phyloP scores from a whole-genome alignment of 2,329 filamentous ascomycete genomes.

The Penicillium sp. region DNA sequence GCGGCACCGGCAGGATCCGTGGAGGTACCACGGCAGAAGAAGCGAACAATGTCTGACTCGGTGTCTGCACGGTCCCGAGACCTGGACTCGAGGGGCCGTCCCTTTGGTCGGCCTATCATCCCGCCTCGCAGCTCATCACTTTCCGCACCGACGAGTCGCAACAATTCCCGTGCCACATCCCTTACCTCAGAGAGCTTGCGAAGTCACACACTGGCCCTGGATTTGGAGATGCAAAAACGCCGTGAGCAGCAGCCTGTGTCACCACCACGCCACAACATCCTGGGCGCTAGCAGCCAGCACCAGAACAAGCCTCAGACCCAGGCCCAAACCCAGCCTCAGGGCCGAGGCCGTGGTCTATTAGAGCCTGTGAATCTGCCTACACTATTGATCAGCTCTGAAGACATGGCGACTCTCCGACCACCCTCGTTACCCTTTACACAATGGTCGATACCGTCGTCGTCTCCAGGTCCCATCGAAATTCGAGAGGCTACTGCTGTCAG shows the following conservation, averaged over 20 bases:
- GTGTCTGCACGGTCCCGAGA: conserved; percentile 25
- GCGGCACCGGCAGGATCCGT: conserved; percentile 35
- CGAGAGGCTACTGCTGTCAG: conserved; percentile 60
- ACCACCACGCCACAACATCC: conserved; percentile 22
- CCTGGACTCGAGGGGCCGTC: conserved; percentile 29
- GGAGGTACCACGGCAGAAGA: conserved; percentile 34
- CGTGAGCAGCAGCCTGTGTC: conserved; percentile 20
- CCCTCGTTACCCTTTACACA: conserved; percentile 50
- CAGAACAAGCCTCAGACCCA: no score
- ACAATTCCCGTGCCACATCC: conserved; percentile 45
- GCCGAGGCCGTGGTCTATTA: conserved; percentile 15
- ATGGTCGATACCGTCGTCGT: conserved; percentile 48
- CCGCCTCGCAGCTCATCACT: conserved; percentile 46
- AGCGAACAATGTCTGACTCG: conserved; percentile 44
- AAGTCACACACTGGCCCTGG: conserved; percentile 32
- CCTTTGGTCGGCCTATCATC: conserved; percentile 32
- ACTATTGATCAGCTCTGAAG: conserved; percentile 38
- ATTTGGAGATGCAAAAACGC: conserved; percentile 24
- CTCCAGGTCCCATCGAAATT: conserved; percentile 55
- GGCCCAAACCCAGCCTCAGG: no score
- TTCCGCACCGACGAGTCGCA: conserved; percentile 47
- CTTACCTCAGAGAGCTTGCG: conserved; percentile 45
- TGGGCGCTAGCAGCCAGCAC: conserved; percentile 17
- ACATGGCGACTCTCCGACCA: conserved; percentile 45
- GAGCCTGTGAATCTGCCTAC: conserved; percentile 37